Evolutionary conservation across 2,329 filamentous ascomycete species (phyloP).

Genomic region (Alternaria sp.): DNA sequence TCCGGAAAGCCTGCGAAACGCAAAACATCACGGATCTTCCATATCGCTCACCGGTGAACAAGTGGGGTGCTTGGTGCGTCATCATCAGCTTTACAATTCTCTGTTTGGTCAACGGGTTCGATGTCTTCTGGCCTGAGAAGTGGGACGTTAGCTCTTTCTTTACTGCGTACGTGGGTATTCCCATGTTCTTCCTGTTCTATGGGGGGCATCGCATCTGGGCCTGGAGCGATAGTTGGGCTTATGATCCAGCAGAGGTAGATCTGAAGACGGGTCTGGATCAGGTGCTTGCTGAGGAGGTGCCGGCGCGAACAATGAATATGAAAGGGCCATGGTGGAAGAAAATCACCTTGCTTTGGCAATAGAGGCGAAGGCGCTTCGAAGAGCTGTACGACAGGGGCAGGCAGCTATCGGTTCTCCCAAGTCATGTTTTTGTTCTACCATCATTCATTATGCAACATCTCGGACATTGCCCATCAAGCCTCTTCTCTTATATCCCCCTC

Average conservation of each 20-base stretch:
- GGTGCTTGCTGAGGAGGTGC: slow-evolving; percentile 43
- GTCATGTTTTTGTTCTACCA: neutral
- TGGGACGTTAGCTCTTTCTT: slow-evolving; percentile 71
- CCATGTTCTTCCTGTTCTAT: slow-evolving; percentile 65
- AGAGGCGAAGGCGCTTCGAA: neutral
- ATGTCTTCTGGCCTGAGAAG: slow-evolving; percentile 70
- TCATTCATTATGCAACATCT: neutral
- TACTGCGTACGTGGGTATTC: slow-evolving; percentile 70
- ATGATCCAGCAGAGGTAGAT: slow-evolving; percentile 59
- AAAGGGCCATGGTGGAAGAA: slow-evolving; percentile 34
- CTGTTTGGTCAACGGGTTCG: slow-evolving; percentile 77
- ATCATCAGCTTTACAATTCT: slow-evolving; percentile 66
- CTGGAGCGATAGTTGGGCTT: slow-evolving; percentile 59
- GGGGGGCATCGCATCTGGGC: slow-evolving; percentile 58
- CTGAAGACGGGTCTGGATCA: slow-evolving; percentile 53
- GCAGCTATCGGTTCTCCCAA: neutral
- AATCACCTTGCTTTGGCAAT: slow-evolving; percentile 34
- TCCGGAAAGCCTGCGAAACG: slow-evolving; percentile 63
- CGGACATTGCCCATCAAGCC: neutral
- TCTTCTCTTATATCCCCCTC: neutral
- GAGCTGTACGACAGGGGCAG: neutral
- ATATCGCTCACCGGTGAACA: slow-evolving; percentile 62
- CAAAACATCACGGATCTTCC: slow-evolving; percentile 61
- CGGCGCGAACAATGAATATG: slow-evolving; percentile 22
- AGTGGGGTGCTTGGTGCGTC: slow-evolving; percentile 69